Percentiles rank a stretch among this genome's conserved stretches.
These are phyloP conservation scores for Phytophthora foliorum DNA, from an alignment of 352 stramenopile genomes.

Conservation along the genomic window DNA sequence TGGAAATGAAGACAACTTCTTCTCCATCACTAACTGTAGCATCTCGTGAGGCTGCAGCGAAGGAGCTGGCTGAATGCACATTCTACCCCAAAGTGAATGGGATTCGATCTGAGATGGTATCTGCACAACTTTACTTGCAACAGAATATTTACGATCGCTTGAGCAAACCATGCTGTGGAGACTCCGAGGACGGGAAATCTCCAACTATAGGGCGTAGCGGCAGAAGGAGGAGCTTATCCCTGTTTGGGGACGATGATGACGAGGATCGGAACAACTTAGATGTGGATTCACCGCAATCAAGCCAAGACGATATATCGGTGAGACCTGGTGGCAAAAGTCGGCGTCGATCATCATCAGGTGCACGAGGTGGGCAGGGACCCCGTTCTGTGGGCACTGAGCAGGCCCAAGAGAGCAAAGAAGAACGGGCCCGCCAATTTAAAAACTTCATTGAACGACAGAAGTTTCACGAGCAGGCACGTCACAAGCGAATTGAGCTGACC, in stretches of 20 bases:
- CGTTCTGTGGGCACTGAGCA: constrained; percentile 60
- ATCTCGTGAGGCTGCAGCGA: constrained; percentile 64
- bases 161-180: constrained; percentile 62
- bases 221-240: constrained; percentile 41
- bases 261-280: constrained; percentile 39
- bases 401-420: constrained; percentile 55
- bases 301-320: constrained; percentile 72
- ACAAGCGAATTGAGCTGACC: constrained; percentile 70
- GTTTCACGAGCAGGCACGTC: constrained; percentile 74
- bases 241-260: constrained; percentile 46
- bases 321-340: constrained; percentile 28
- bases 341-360: constrained; percentile 15
- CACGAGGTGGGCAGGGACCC: constrained; percentile 40
- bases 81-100: constrained; percentile 84
- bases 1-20: constrained; percentile 47
- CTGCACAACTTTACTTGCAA: constrained; percentile 85
- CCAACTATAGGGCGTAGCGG: constrained; percentile 28
- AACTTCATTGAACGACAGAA: constrained; percentile 81
- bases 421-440: constrained; percentile 65
- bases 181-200: constrained; percentile 29
- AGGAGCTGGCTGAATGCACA: constrained; percentile 80
- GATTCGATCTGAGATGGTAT: constrained; percentile 81
- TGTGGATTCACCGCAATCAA: constrained; percentile 29
- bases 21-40: constrained; percentile 58
- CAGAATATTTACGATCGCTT: constrained; percentile 90